phyloP scores from a whole-genome alignment of 257 asterid species.

The Handroanthus guayacan region DNA sequence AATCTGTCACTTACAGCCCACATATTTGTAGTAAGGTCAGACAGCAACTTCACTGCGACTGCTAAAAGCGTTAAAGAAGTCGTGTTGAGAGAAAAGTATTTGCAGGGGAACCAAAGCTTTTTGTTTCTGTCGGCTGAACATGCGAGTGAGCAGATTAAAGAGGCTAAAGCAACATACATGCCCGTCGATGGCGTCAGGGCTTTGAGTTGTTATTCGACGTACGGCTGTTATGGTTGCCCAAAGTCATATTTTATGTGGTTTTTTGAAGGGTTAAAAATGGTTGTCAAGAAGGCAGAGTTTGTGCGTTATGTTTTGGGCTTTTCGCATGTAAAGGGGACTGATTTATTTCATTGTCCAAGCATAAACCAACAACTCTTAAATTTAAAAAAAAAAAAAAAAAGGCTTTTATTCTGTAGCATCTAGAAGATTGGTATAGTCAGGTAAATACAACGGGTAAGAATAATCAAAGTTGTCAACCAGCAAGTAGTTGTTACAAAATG shows the following conservation, averaged over 20 bases:
- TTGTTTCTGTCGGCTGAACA: slow-evolving; percentile 35
- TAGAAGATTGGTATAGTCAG: no score
- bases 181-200: background rate
- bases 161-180: slow-evolving; percentile 31
- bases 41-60: slow-evolving; percentile 38
- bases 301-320: no score
- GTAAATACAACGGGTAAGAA: no score
- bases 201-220: background rate
- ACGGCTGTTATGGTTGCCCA: no score
- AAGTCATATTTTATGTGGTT: no score
- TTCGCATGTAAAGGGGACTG: no score
- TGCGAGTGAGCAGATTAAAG: slow-evolving; percentile 5
- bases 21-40: slow-evolving; percentile 20
- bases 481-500: no score
- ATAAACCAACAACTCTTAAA: slow-evolving; percentile 39
- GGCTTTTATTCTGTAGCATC: slow-evolving; percentile 31
- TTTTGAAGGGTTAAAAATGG: background rate
- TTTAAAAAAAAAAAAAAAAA: slow-evolving; percentile 16
- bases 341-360: background rate
- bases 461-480: no score
- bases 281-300: no score
- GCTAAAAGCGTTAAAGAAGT: slow-evolving; percentile 36
- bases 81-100: slow-evolving; percentile 35
- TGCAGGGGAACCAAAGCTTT: slow-evolving; percentile 44
- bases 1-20: background rate